Percentiles rank a stretch among this genome's conserved stretches.
Conservation (phyloP, 257 asterid species). For the Marsdenia floribunda region DNA sequence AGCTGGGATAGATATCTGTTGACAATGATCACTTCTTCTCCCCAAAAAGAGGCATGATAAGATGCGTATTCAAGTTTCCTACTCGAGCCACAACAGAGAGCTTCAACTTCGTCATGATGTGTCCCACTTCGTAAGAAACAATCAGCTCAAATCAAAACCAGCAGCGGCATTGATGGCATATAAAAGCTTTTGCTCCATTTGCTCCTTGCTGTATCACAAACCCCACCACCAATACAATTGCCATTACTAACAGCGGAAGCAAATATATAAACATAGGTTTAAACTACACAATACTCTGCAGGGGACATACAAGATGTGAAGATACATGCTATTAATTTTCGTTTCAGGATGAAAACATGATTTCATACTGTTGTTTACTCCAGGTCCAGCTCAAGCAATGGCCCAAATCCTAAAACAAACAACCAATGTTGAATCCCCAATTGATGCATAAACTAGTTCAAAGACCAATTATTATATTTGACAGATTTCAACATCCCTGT, state of each 20-base stretch:
- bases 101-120: background rate
- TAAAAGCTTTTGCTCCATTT: slow-evolving; percentile 78
- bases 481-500: no score
- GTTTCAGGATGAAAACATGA: background rate
- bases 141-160: slow-evolving; percentile 93
- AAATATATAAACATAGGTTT: background rate
- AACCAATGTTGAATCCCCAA: no score
- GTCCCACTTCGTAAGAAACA: background rate
- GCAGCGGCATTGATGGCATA: slow-evolving; percentile 89
- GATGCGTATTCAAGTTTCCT: background rate
- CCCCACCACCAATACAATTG: background rate
- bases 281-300: background rate
- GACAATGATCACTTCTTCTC: background rate
- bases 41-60: background rate
- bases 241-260: background rate
- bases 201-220: slow-evolving; percentile 60
- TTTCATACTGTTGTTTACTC: background rate
- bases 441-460: no score
- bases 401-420: no score
- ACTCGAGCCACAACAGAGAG: slow-evolving; percentile 1
- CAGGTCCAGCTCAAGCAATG: no score
- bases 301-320: background rate
- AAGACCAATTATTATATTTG: no score
- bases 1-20: background rate
- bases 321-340: background rate